Conservation (phyloP, 2,329 filamentous ascomycete genomes). For the Cercospora sp. region DNA sequence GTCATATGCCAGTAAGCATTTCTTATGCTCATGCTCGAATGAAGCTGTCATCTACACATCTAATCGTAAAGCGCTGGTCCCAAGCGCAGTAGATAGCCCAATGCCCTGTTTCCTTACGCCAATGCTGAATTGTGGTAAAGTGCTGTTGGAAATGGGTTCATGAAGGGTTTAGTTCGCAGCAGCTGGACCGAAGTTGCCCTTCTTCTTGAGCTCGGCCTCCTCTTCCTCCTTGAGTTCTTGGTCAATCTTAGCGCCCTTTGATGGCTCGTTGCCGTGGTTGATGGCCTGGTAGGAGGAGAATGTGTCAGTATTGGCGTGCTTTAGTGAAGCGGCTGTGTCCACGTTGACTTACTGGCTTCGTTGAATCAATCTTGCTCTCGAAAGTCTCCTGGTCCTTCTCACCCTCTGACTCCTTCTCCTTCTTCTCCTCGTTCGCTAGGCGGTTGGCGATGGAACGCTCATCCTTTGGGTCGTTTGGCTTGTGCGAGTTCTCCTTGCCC, state of each 20-base stretch:
- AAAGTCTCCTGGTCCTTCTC: conserved; percentile 41
- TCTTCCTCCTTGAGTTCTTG: conserved; percentile 68
- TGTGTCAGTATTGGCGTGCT: conserved; percentile 2
- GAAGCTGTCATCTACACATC: conserved; percentile 13
- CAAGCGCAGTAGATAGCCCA: background rate
- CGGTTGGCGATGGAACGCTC: conserved; percentile 71
- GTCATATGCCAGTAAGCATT: background rate
- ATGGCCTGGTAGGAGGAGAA: conserved; percentile 49
- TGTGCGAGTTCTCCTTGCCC: conserved; percentile 69
- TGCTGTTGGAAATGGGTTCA: background rate
- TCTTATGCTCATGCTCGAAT: conserved; percentile 1
- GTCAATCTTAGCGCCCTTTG: conserved; percentile 70
- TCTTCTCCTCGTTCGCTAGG: conserved; percentile 62
- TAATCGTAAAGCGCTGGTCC: conserved; percentile 5
- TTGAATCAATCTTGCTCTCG: conserved; percentile 61
- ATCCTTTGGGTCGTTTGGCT: conserved; percentile 71
- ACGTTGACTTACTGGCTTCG: conserved; percentile 39
- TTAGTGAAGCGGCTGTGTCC: background rate
- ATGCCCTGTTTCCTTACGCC: background rate
- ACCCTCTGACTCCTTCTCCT: conserved; percentile 47
- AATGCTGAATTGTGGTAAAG: conserved; percentile 4
- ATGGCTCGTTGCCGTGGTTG: conserved; percentile 71
- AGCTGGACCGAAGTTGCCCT: conserved; percentile 49
- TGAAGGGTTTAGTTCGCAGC: conserved; percentile 27
- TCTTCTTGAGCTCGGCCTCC: conserved; percentile 62